Conservation (phyloP, 2,329 filamentous ascomycete species). For the Fusarium beomiforme region DNA sequence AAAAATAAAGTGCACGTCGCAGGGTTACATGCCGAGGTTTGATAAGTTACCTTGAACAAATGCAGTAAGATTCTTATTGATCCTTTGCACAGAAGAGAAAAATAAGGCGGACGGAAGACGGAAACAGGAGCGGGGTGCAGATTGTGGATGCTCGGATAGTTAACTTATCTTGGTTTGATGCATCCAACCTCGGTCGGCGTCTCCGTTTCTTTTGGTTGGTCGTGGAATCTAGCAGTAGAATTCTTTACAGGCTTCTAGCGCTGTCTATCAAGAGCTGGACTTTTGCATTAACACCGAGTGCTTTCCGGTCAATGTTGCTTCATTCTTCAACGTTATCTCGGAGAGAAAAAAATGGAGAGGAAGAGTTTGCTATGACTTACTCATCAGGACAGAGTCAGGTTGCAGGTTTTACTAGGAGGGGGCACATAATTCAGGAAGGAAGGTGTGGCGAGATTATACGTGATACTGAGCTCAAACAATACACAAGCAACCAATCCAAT, state of each 20-base stretch:
- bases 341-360: not conserved
- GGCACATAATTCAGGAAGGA: no score
- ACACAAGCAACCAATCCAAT: not conserved
- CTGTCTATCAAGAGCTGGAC: not conserved
- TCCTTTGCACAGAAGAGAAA: not conserved
- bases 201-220: constrained; percentile 19
- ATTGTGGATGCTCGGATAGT: constrained; percentile 6
- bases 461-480: not conserved
- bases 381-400: not conserved
- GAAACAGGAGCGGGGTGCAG: not conserved
- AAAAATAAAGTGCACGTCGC: no score
- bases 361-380: not conserved
- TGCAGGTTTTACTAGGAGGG: no score
- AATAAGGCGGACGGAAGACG: not conserved
- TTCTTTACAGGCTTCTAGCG: constrained; percentile 21
- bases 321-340: not conserved
- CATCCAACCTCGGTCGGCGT: constrained; percentile 11
- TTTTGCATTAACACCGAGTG: constrained; percentile 19
- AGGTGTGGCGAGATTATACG: not conserved
- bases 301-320: not conserved
- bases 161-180: not conserved
- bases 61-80: not conserved
- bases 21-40: not conserved
- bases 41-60: rapidly evolving
- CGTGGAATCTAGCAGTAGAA: constrained; percentile 2